Conservation (phyloP, 805 yeast species). For the Millerozyma miso region DNA sequence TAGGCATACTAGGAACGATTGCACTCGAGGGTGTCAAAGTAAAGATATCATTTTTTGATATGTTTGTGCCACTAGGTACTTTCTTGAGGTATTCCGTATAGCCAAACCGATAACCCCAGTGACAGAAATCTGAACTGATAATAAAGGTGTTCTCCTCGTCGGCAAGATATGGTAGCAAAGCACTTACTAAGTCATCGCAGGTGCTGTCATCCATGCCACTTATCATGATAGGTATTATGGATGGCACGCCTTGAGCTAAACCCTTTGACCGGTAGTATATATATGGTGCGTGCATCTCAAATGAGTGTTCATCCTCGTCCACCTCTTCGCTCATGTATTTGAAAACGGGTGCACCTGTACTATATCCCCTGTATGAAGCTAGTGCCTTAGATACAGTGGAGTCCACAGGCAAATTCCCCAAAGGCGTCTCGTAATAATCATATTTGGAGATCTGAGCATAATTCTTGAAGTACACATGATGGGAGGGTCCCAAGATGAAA, state of each 20-base stretch:
- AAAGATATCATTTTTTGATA: constrained; percentile 15
- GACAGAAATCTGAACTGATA: constrained; percentile 90
- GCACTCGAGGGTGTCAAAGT: constrained; percentile 7
- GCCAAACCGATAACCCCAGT: constrained; percentile 64
- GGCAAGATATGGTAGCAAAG: constrained; percentile 49
- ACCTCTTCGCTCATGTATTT: constrained; percentile 50
- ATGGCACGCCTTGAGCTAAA: constrained; percentile 29
- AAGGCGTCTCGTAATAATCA: constrained; percentile 68
- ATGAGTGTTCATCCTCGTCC: constrained; percentile 86
- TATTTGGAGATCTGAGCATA: constrained; percentile 52
- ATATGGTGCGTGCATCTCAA: constrained; percentile 92
- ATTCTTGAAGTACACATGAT: constrained; percentile 74
- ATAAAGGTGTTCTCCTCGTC: constrained; percentile 64
- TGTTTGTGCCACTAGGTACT: constrained; percentile 12
- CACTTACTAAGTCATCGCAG: constrained; percentile 42
- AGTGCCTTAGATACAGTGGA: constrained; percentile 36
- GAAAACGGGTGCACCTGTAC: constrained; percentile 31
- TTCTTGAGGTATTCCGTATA: constrained; percentile 33
- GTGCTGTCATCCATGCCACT: constrained; percentile 52
- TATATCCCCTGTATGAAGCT: constrained; percentile 9
- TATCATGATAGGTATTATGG: constrained; percentile 76
- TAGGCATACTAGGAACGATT: constrained; percentile 34
- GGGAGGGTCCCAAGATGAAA: constrained; percentile 89
- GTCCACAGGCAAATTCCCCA: constrained; percentile 74
- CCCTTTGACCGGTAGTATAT: constrained; percentile 46